These are phyloP conservation scores for Candida insectorum DNA, from an alignment of 805 yeast genomes.

Conservation along the genomic window DNA sequence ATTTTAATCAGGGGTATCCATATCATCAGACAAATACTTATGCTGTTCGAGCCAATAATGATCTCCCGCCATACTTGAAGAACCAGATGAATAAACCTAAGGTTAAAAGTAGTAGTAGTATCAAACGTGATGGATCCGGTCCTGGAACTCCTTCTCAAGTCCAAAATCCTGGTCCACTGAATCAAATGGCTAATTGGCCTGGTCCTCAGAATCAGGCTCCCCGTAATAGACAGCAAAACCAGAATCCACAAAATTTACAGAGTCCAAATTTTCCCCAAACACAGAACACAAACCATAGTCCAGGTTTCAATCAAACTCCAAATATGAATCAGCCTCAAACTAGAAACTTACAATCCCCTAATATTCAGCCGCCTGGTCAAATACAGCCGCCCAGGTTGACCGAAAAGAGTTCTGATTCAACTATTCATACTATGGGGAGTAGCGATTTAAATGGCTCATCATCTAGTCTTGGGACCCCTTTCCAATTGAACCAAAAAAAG, in stretches of 20 bases:
- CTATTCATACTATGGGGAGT: neutral
- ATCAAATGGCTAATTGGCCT: neutral
- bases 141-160: conserved; percentile 1
- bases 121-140: conserved; percentile 3
- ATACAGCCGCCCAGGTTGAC: neutral
- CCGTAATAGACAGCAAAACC: too few species aligned
- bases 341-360: neutral
- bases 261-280: too few species aligned
- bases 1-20: conserved; percentile 3
- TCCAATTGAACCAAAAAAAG: conserved; percentile 9
- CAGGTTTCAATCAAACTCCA: too few species aligned
- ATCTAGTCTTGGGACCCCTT: conserved; percentile 11
- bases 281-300: neutral
- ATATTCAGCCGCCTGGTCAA: neutral
- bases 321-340: too few species aligned
- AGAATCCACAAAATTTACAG: too few species aligned
- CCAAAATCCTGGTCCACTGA: conserved; percentile 1
- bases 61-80: conserved; percentile 7
- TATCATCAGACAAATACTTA: conserved; percentile 8
- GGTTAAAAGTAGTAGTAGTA: conserved; percentile 4
- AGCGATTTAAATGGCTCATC: neutral
- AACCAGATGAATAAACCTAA: conserved; percentile 4
- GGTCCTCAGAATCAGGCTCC: neutral
- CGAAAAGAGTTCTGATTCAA: neutral
- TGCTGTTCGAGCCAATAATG: conserved; percentile 3